Base-by-base conservation (phyloP, 176 grass and related monocot species). In the Oryza nivara region DNA sequence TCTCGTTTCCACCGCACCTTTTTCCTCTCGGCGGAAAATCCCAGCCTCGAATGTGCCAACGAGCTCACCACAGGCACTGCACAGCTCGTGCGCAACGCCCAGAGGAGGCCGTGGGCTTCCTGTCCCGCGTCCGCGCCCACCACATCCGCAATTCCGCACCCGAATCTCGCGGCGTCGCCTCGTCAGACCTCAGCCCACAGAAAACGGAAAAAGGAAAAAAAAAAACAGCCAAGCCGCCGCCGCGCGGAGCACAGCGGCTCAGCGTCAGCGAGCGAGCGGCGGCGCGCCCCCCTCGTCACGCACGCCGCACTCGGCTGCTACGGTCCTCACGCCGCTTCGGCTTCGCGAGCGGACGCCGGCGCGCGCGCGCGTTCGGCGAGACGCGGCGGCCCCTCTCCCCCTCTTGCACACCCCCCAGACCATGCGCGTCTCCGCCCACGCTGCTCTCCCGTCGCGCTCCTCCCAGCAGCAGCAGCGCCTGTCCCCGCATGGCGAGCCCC, bases 401-500 rank as follows among this genome's bases (percentile, higher is more conserved):
- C 14, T 14, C 14, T 22, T 69, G 16, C 8, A 38, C 48, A 32
- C 48, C 23, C 51, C 45, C 86, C 78, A 19, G 86, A 86, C 73
- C 78, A 90, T 86, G 88, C 88, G 72, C 73, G 67, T 83, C 70
- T 22, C 82, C 60, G 16, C 41, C 80, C 70, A 6, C 80, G 19
- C 54, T 58, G 48, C 68, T 34, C 65, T 64, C 54, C 6, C n/a
- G 56, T 78, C 74, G 47, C 23, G 22, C 22, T 26, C 49, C 67
- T 23, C 47, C 64, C 49, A 70, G 61, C 76, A 19, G 56, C 20
- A 3, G 7, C 56, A 0, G 49, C 6, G 19, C n/a, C 58, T 9
- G 58, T 63, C 80, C 72, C 41, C 49, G 34, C 32, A 90, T 90
- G 88, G 73, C 73, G 74, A 78, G 73, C 73, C 73, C 79, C 36